These are phyloP conservation scores for Straminergon stramineum DNA, from an alignment of 225 moss, liverwort and hornwort species.

Conservation along the genomic window DNA sequence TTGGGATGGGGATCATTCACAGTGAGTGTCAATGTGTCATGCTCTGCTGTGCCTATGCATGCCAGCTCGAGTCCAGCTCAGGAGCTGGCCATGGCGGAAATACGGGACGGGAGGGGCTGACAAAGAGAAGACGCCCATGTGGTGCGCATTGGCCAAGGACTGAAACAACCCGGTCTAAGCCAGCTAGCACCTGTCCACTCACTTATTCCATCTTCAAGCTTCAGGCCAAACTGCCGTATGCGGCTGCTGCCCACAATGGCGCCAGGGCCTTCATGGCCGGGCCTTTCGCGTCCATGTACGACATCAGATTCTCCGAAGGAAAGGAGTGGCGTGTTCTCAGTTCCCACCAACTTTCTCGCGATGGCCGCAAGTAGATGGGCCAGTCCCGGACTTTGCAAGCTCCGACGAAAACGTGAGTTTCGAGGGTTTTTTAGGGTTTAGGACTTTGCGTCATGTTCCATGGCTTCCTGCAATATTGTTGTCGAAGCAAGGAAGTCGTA, in stretches of 20 bases:
- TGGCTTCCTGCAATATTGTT: neutral
- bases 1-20: neutral
- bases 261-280: neutral
- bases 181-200: slow-evolving; percentile 4
- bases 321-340: neutral
- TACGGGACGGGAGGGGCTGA: neutral
- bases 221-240: neutral
- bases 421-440: neutral
- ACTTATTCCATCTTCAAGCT: neutral
- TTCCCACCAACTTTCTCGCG: neutral
- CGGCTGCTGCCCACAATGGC: neutral
- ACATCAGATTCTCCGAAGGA: neutral
- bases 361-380: neutral
- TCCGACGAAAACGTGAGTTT: neutral
- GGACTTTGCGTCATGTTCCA: neutral
- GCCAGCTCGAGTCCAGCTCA: slow-evolving; percentile 14
- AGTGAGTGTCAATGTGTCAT: neutral
- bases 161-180: neutral
- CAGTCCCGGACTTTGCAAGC: no score
- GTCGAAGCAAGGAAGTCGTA: neutral
- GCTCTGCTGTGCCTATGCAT: neutral
- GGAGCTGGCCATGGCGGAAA: neutral
- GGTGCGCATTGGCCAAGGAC: slow-evolving; percentile 1
- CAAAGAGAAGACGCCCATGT: slow-evolving; percentile 4
- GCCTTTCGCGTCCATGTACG: neutral